phyloP scores from a whole-genome alignment of 768 basidiomycete genomes.

The Suillus cothurnatus region DNA sequence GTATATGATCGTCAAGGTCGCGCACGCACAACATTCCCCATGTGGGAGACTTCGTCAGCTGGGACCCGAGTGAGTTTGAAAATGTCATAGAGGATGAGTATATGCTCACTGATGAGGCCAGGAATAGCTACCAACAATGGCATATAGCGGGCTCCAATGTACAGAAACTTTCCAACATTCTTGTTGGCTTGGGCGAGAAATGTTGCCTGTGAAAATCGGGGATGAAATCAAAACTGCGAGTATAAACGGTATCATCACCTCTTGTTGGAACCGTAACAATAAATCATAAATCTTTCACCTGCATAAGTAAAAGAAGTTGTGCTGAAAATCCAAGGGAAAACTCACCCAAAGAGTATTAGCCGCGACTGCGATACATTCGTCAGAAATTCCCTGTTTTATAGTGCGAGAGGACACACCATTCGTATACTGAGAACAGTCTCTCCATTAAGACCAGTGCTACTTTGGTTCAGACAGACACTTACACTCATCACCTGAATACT shows the following conservation, averaged over 20 bases:
- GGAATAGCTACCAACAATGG: background rate
- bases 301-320: background rate
- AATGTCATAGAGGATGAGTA: background rate
- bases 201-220: background rate
- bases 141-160: constrained; percentile 1
- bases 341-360: background rate
- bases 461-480: background rate
- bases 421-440: background rate
- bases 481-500: background rate
- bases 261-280: constrained; percentile 1
- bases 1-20: background rate
- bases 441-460: background rate
- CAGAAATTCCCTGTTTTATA: background rate
- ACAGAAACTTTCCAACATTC: background rate
- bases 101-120: background rate
- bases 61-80: background rate
- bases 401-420: background rate
- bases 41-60: background rate
- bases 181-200: background rate
- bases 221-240: background rate
- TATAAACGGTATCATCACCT: background rate
- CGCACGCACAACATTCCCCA: background rate
- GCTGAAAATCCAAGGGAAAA: background rate
- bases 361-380: background rate
- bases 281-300: background rate